These are phyloP conservation scores for Aspergillus ochraceoroseus DNA, from an alignment of 2,329 filamentous ascomycete genomes.

Conservation along the genomic window DNA sequence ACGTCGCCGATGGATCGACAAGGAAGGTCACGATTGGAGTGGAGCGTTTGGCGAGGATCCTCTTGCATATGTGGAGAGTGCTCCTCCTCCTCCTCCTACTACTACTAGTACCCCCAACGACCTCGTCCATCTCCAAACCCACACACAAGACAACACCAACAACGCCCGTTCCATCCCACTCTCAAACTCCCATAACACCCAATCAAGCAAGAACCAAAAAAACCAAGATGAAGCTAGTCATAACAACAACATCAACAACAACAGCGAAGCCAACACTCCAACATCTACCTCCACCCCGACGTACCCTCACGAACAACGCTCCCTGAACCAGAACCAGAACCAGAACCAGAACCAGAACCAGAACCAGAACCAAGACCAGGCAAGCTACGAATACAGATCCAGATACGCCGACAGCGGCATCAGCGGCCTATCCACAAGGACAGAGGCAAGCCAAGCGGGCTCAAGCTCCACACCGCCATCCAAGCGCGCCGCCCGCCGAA, in stretches of 20 bases:
- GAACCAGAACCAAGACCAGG: slow-evolving; percentile 19
- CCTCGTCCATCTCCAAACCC: slow-evolving; percentile 51
- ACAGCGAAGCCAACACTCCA: too few species aligned
- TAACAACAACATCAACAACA: too few species aligned
- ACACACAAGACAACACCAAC: slow-evolving; percentile 49
- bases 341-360: background rate
- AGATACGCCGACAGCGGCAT: background rate
- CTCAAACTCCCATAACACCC: slow-evolving; percentile 1
- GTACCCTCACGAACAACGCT: too few species aligned
- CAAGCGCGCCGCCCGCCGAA: slow-evolving; percentile 40
- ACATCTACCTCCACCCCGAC: too few species aligned
- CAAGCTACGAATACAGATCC: background rate
- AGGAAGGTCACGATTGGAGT: slow-evolving; percentile 78
- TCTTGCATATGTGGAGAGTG: slow-evolving; percentile 51
- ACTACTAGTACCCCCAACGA: slow-evolving; percentile 34
- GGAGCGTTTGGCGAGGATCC: slow-evolving; percentile 80
- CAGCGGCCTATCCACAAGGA: background rate
- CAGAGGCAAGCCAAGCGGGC: background rate
- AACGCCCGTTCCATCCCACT: slow-evolving; percentile 49
- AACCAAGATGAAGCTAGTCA: too few species aligned
- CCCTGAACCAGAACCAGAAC: too few species aligned
- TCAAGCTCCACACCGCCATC: slow-evolving; percentile 18
- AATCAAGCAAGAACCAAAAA: too few species aligned
- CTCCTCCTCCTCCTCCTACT: too few species aligned
- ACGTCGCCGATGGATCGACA: slow-evolving; percentile 70